Evolutionary conservation across 2,329 filamentous ascomycete species (phyloP).

Genomic region (Dactylellina cionopaga): DNA sequence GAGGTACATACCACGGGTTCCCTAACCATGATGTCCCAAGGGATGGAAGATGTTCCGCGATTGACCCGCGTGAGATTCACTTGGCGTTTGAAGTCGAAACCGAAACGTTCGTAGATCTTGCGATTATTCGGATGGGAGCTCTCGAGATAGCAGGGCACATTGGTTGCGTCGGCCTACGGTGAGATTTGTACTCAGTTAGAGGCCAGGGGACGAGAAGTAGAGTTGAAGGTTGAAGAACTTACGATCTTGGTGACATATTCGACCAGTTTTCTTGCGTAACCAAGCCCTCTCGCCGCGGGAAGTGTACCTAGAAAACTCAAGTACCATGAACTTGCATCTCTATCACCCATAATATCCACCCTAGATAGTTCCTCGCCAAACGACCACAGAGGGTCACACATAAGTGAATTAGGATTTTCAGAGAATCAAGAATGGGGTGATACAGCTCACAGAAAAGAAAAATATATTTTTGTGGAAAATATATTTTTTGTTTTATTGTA

Average conservation of each 20-base stretch:
- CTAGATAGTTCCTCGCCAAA: conserved; percentile 49
- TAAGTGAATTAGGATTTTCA: conserved; percentile 54
- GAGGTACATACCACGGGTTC: conserved; percentile 66
- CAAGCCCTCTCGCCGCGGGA: conserved; percentile 74
- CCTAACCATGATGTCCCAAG: conserved; percentile 82
- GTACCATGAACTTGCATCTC: conserved; percentile 78
- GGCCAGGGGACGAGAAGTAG: not conserved
- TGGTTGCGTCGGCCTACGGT: conserved; percentile 74
- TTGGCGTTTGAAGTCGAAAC: conserved; percentile 72
- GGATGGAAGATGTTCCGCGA: conserved; percentile 66
- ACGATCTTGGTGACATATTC: conserved; percentile 74
- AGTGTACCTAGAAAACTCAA: conserved; percentile 84
- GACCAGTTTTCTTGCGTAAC: conserved; percentile 77
- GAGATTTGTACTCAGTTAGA: not conserved
- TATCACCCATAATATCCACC: conserved; percentile 71
- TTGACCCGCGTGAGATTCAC: conserved; percentile 68
- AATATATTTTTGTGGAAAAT: not conserved
- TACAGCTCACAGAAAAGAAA: conserved; percentile 47
- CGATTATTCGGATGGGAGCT: conserved; percentile 76
- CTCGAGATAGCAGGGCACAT: conserved; percentile 77
- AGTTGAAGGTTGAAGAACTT: too few species aligned
- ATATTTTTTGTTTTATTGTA: conserved; percentile 1
- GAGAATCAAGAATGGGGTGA: conserved; percentile 49
- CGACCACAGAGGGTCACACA: conserved; percentile 50
- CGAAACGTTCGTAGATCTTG: conserved; percentile 77